Evolutionary conservation across 1,284 basidiomycete species (phyloP).

Genomic region (Ceratobasidium papillatum): DNA sequence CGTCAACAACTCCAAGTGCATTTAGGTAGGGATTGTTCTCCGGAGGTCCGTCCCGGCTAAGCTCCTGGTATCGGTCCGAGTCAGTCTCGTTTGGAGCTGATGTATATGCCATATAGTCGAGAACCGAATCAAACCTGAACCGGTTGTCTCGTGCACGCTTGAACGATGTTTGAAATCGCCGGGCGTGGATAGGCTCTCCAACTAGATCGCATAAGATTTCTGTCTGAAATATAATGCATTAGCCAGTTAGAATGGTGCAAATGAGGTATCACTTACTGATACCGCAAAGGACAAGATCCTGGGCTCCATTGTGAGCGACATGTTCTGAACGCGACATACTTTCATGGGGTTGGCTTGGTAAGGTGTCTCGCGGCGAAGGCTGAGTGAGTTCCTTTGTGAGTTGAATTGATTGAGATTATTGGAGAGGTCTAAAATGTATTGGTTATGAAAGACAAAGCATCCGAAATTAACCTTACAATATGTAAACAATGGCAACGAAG

Average conservation of each 20-base stretch:
- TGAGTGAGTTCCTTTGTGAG: not conserved
- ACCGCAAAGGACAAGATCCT: conserved; percentile 1
- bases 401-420: not conserved
- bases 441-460: no score
- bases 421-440: not conserved
- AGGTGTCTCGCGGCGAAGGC: not conserved
- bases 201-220: not conserved
- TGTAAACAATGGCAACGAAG: conserved; percentile 1
- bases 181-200: not conserved
- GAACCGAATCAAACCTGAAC: not conserved
- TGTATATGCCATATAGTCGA: conserved; percentile 6
- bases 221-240: not conserved
- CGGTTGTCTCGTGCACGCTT: not conserved
- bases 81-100: not conserved
- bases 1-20: conserved; percentile 1
- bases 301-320: conserved; percentile 7
- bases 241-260: not conserved
- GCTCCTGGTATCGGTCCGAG: not conserved
- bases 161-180: conserved; percentile 1
- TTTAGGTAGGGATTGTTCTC: not conserved
- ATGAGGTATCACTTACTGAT: not conserved
- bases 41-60: not conserved
- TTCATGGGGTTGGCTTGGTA: conserved; percentile 18
- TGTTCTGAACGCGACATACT: conserved; percentile 12
- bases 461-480: no score